These are phyloP conservation scores for Dactylellina cionopaga DNA, from an alignment of 2,329 filamentous ascomycete genomes.

Conservation along the genomic window DNA sequence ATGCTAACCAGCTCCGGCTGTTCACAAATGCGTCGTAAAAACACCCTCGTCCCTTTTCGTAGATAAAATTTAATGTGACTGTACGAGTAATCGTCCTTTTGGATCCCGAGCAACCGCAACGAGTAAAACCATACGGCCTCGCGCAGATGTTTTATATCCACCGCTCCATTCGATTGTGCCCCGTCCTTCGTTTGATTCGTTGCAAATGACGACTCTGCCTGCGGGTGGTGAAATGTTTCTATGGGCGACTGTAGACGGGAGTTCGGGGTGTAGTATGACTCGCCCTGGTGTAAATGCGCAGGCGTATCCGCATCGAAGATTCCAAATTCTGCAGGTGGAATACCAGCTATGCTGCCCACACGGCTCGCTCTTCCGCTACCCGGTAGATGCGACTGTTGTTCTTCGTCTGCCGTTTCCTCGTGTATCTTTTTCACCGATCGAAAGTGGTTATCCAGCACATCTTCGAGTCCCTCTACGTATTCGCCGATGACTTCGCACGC, in stretches of 20 bases:
- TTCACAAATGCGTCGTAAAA: conserved; percentile 55
- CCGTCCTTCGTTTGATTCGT: conserved; percentile 45
- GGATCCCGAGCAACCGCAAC: conserved; percentile 55
- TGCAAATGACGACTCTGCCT: conserved; percentile 45
- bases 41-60: conserved; percentile 54
- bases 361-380: conserved; percentile 27
- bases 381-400: conserved; percentile 10
- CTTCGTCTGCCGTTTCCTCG: conserved; percentile 52
- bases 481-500: conserved; percentile 56
- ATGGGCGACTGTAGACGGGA: conserved; percentile 45
- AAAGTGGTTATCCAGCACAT: conserved; percentile 55
- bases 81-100: conserved; percentile 56
- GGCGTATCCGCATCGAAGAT: conserved; percentile 37
- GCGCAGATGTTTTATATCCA: conserved; percentile 53
- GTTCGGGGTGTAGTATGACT: conserved; percentile 49
- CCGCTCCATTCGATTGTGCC: neutral
- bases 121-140: conserved; percentile 57
- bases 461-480: conserved; percentile 55
- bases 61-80: conserved; percentile 55
- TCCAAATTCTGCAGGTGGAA: conserved; percentile 23
- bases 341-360: conserved; percentile 38
- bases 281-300: conserved; percentile 13
- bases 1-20: conserved; percentile 56
- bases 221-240: conserved; percentile 46
- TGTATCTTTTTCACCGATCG: conserved; percentile 54